Evolutionary conservation across 202 grass and related monocot species (phyloP).

Genomic region (Brachypodium distachyon): DNA sequence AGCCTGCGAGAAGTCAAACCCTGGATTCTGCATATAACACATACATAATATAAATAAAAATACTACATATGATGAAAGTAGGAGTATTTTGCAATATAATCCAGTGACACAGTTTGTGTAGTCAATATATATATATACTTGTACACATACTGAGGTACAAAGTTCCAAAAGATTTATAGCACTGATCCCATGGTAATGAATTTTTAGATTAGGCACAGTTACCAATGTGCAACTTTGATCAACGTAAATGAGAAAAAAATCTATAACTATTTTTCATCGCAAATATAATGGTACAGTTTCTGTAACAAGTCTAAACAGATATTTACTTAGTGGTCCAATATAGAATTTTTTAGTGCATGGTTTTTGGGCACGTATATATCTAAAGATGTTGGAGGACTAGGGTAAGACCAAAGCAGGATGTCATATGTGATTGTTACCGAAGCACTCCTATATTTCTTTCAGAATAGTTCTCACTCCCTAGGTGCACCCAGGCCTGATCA

Average conservation of each 20-base stretch:
- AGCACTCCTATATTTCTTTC: background rate
- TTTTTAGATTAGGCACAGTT: too few relatives aligned
- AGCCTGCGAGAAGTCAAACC: slow-evolving; percentile 94
- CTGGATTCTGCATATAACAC: slow-evolving; percentile 58
- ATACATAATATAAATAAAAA: background rate
- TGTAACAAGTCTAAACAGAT: too few relatives aligned
- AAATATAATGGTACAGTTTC: too few relatives aligned
- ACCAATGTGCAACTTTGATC: too few relatives aligned
- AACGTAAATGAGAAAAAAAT: too few relatives aligned
- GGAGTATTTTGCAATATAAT: background rate
- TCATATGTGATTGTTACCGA: background rate
- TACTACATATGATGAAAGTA: background rate
- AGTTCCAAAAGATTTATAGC: background rate
- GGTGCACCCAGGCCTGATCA: too few relatives aligned
- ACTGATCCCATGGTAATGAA: background rate
- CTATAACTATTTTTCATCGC: too few relatives aligned
- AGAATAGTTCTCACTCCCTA: too few relatives aligned
- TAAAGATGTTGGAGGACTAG: background rate
- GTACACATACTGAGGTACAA: background rate
- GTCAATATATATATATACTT: background rate
- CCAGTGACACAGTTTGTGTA: background rate
- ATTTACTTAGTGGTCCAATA: too few relatives aligned
- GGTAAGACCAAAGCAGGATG: background rate
- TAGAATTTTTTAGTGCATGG: too few relatives aligned
- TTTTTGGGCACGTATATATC: too few relatives aligned